A percentile compares a stretch with the other conserved stretches of the same genome.
phyloP scores from a whole-genome alignment of 2,329 filamentous ascomycete species.

The Ceratocystis eucalypticola region DNA sequence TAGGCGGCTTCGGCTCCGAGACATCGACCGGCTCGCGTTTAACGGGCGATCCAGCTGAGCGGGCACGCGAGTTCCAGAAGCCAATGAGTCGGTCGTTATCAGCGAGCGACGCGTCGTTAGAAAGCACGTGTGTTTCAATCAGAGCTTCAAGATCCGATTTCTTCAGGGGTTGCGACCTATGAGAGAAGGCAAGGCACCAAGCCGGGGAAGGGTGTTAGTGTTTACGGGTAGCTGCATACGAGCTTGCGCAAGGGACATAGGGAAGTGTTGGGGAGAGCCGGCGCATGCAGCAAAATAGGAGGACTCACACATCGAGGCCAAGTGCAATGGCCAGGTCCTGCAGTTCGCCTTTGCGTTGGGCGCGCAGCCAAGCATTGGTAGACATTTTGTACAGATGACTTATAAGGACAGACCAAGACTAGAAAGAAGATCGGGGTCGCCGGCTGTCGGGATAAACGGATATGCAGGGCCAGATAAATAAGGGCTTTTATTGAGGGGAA shows the following conservation, averaged over 20 bases:
- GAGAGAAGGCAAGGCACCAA: conserved; percentile 11
- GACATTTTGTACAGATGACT: conserved; percentile 36
- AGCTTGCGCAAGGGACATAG: not conserved
- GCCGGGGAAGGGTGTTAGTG: not conserved
- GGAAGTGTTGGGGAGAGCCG: not conserved
- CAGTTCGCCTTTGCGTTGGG: conserved; percentile 72
- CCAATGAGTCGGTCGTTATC: conserved; percentile 52
- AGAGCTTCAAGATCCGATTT: conserved; percentile 67
- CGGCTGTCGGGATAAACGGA: conserved; percentile 7
- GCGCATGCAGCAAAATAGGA: not conserved
- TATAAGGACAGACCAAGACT: not conserved
- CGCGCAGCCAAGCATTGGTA: conserved; percentile 58
- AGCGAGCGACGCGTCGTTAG: conserved; percentile 52
- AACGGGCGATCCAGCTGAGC: conserved; percentile 45
- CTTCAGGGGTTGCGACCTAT: conserved; percentile 54
- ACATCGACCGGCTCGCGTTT: conserved; percentile 38
- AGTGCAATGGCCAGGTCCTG: conserved; percentile 57
- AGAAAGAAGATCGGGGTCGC: not conserved
- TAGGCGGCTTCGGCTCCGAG: conserved; percentile 30
- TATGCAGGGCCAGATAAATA: not conserved
- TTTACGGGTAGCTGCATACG: not conserved
- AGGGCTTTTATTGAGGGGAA: not conserved
- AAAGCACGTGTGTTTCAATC: conserved; percentile 59
- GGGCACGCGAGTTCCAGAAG: conserved; percentile 60
- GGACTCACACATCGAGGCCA: conserved; percentile 57